phyloP scores from a whole-genome alignment of 495 filamentous ascomycete species.

The Neurospora hispaniola region DNA sequence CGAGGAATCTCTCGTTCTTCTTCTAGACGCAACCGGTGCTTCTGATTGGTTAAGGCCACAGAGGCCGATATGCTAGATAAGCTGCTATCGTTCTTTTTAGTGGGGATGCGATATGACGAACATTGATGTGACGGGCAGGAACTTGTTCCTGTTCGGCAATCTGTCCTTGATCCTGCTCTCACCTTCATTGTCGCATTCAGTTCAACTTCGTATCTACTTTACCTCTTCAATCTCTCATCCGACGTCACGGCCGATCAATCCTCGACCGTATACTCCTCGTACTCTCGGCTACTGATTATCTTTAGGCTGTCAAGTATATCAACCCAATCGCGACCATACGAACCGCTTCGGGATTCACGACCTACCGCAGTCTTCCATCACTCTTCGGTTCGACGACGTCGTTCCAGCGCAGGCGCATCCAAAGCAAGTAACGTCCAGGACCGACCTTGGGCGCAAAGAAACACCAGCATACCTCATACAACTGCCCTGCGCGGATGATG shows the following conservation, averaged over 20 bases:
- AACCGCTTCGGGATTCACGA: background rate
- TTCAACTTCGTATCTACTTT: background rate
- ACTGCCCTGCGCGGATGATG: constrained; percentile 4
- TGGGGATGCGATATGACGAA: background rate
- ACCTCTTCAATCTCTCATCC: background rate
- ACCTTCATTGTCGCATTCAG: background rate
- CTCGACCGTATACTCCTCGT: background rate
- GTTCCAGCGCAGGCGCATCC: background rate
- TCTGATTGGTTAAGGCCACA: background rate
- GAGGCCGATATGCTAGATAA: background rate
- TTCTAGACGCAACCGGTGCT: background rate
- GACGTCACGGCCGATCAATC: background rate
- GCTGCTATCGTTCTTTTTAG: background rate
- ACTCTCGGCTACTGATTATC: background rate
- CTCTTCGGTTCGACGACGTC: background rate
- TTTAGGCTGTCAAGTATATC: too few relatives aligned
- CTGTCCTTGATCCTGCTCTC: background rate
- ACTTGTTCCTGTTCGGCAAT: background rate
- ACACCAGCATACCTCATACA: background rate
- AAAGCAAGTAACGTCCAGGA: background rate
- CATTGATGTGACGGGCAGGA: background rate
- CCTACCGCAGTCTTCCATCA: background rate
- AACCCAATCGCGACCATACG: background rate
- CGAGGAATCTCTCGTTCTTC: background rate
- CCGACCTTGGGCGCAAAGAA: background rate